Conservation (phyloP, 2,329 filamentous ascomycete genomes). For the Aspergillus sclerotialis region DNA sequence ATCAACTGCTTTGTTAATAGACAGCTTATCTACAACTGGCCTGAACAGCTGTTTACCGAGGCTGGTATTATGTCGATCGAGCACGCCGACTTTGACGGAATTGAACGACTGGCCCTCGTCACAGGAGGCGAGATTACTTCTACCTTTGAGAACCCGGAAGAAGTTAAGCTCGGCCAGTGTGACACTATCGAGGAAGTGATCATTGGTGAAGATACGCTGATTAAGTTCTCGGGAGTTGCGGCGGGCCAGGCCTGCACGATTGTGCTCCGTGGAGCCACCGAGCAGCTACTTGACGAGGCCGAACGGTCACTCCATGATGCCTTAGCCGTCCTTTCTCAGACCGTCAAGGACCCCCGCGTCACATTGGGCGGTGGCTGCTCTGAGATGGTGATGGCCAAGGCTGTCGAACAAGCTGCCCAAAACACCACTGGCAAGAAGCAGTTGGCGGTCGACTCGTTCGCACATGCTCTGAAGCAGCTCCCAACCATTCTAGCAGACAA, state of each 20-base stretch:
- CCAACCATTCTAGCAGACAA: constrained; percentile 98
- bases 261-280: constrained; percentile 89
- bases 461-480: constrained; percentile 80
- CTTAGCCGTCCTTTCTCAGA: constrained; percentile 91
- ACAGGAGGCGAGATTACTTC: constrained; percentile 96
- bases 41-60: constrained; percentile 96
- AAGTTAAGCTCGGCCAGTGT: constrained; percentile 92
- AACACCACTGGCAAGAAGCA: constrained; percentile 97
- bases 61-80: constrained; percentile 98
- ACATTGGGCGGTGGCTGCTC: constrained; percentile 93
- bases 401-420: constrained; percentile 85
- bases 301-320: constrained; percentile 95
- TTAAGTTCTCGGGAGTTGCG: constrained; percentile 94
- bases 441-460: constrained; percentile 84
- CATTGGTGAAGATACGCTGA: constrained; percentile 94
- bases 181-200: constrained; percentile 97
- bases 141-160: constrained; percentile 95
- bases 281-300: constrained; percentile 93
- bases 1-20: constrained; percentile 99
- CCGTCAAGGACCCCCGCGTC: constrained; percentile 85
- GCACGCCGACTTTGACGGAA: constrained; percentile 97
- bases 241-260: constrained; percentile 94
- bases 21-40: constrained; percentile 99
- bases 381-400: constrained; percentile 99
- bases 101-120: constrained; percentile 88